A percentile compares a stretch with the other conserved stretches of the same genome.
Conservation (phyloP, 352 stramenopile genomes). For the Globisporangium emineosum region DNA sequence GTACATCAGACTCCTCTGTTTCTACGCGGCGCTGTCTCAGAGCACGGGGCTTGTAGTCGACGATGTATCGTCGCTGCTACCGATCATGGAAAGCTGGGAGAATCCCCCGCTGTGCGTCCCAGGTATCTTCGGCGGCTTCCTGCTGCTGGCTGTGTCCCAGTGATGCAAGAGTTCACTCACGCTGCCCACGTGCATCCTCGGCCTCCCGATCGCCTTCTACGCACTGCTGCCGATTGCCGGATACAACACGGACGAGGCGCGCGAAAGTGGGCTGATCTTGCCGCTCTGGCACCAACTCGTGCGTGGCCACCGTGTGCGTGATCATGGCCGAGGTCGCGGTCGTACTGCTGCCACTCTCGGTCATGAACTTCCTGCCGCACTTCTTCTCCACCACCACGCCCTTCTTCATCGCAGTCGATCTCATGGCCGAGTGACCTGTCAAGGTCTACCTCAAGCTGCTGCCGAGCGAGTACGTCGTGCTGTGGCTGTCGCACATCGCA, state of each 20-base stretch:
- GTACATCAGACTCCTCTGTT: conserved; percentile 96
- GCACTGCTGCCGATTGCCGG: conserved; percentile 68
- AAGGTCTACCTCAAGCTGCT: conserved; percentile 82
- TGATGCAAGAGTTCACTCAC: conserved; percentile 76
- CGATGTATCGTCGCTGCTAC: conserved; percentile 73
- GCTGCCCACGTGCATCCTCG: conserved; percentile 79
- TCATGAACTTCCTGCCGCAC: conserved; percentile 94
- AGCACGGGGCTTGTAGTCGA: conserved; percentile 92
- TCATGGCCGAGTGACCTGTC: conserved; percentile 97
- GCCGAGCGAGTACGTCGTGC: conserved; percentile 90
- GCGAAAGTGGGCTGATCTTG: conserved; percentile 89
- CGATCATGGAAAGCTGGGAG: conserved; percentile 60
- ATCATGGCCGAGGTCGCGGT: conserved; percentile 87
- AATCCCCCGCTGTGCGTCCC: conserved; percentile 84
- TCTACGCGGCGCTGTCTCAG: conserved; percentile 90
- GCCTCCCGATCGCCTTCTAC: conserved; percentile 92
- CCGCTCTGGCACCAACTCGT: conserved; percentile 86
- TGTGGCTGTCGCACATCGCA: conserved; percentile 91
- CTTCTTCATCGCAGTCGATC: conserved; percentile 96
- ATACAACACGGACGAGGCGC: conserved; percentile 88
- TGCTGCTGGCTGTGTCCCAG: conserved; percentile 83
- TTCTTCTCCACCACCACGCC: conserved; percentile 98
- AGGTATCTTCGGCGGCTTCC: conserved; percentile 74
- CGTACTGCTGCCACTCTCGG: conserved; percentile 89
- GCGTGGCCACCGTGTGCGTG: conserved; percentile 89